Percentiles rank a stretch among this genome's conserved stretches.
These are phyloP conservation scores for Capsicum baccatum DNA, from an alignment of 257 asterid species.

Conservation along the genomic window DNA sequence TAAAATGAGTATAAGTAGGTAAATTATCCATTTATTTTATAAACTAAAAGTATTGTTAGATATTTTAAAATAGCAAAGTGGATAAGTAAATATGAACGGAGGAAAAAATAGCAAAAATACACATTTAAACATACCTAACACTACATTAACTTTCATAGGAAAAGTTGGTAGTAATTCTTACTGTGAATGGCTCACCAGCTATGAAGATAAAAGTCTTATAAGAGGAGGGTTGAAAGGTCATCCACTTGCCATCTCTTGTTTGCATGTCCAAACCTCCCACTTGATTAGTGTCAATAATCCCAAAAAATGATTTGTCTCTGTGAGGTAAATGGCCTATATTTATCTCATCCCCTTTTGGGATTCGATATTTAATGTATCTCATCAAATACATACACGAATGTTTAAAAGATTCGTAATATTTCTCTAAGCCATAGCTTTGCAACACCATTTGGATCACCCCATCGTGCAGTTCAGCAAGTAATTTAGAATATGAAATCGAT, in stretches of 20 bases:
- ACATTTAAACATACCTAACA: too few relatives aligned
- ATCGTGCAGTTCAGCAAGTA: conserved; percentile 36
- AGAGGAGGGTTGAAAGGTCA: conserved; percentile 43
- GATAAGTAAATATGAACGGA: too few relatives aligned
- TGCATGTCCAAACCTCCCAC: conserved; percentile 53
- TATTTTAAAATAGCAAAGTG: too few relatives aligned
- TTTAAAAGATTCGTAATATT: conserved; percentile 35
- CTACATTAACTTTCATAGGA: too few relatives aligned
- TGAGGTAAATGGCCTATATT: conserved; percentile 47
- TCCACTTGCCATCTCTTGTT: conserved; percentile 52
- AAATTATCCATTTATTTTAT: too few relatives aligned
- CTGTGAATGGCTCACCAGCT: conserved; percentile 59
- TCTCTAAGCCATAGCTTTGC: conserved; percentile 49
- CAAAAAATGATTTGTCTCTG: conserved; percentile 50
- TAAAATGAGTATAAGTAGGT: too few relatives aligned
- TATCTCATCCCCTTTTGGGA: conserved; percentile 29
- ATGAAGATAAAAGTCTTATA: conserved; percentile 38
- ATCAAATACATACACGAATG: conserved; percentile 43
- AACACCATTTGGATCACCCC: conserved; percentile 45
- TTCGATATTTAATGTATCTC: conserved; percentile 42
- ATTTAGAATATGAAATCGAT: conserved; percentile 38
- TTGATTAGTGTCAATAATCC: conserved; percentile 47
- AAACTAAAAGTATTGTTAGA: too few relatives aligned
- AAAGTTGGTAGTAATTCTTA: conserved; percentile 10
- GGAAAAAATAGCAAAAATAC: too few relatives aligned